Evolutionary conservation across 176 grass and related monocot genomes (phyloP).

Genomic region (Carex parvula): DNA sequence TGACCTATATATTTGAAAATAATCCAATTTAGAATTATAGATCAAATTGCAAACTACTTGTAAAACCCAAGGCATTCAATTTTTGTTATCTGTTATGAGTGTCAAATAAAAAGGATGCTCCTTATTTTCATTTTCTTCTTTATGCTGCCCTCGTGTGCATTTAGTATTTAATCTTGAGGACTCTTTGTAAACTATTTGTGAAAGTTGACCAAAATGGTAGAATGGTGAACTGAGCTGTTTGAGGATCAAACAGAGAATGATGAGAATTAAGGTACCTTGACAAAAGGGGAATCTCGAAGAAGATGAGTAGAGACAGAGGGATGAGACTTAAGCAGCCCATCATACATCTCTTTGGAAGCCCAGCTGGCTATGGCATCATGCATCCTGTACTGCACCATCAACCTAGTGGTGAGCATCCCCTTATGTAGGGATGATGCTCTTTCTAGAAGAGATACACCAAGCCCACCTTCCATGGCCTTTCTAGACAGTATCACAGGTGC

Average conservation of each 20-base stretch:
- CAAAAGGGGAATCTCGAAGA: conserved; percentile 82
- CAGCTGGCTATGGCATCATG: conserved; percentile 91
- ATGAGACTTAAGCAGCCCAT: conserved; percentile 60
- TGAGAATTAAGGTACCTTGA: conserved; percentile 52
- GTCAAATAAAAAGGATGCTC: background rate
- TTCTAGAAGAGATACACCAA: conserved; percentile 91
- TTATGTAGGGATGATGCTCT: conserved; percentile 64
- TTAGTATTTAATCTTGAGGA: background rate
- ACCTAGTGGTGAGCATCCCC: conserved; percentile 57
- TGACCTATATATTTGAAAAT: conserved; percentile 41
- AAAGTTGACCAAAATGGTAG: background rate
- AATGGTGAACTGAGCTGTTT: conserved; percentile 21
- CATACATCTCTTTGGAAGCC: conserved; percentile 97
- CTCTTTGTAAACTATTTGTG: background rate
- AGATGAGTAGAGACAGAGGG: conserved; percentile 71
- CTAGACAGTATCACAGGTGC: conserved; percentile 77
- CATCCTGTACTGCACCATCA: conserved; percentile 83
- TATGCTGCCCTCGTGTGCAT: background rate
- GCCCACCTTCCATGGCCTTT: conserved; percentile 84
- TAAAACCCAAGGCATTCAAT: background rate
- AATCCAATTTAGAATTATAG: background rate
- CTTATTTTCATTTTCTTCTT: conserved; percentile 16
- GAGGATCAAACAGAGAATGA: conserved; percentile 10
- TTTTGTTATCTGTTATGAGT: background rate
- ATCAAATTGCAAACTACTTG: background rate